Conservation (phyloP, 2,329 filamentous ascomycete genomes). For the Aspergillus persii region DNA sequence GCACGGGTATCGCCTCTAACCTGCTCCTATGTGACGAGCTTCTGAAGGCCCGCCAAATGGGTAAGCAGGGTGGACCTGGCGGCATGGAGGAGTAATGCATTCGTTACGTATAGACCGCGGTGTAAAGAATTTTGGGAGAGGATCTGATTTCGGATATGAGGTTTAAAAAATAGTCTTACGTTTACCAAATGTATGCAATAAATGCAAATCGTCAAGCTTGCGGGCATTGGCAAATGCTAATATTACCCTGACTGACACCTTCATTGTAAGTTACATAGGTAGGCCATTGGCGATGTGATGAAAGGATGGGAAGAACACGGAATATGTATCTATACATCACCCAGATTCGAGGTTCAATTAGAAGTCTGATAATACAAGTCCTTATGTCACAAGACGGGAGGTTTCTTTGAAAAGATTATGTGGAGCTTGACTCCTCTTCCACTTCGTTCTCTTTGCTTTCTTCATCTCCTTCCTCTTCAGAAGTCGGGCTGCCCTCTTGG, state of each 20-base stretch:
- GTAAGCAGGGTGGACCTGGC: slow-evolving; percentile 41
- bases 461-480: slow-evolving; percentile 16
- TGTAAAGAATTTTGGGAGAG: slow-evolving; percentile 26
- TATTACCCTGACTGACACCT: neutral
- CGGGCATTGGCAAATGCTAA: slow-evolving; percentile 7
- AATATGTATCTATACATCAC: neutral
- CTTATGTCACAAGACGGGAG: neutral
- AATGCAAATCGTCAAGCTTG: slow-evolving; percentile 12
- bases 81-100: slow-evolving; percentile 42
- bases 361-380: neutral
- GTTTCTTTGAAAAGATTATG: neutral
- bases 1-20: slow-evolving; percentile 92
- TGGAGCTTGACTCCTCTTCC: slow-evolving; percentile 9
- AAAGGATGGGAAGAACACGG: neutral
- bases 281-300: too few relatives aligned
- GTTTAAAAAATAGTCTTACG: slow-evolving; percentile 16
- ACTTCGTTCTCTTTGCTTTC: slow-evolving; percentile 13
- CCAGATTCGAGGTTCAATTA: neutral
- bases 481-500: slow-evolving; percentile 28
- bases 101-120: slow-evolving; percentile 22
- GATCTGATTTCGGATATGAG: slow-evolving; percentile 12
- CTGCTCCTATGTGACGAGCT: slow-evolving; percentile 93
- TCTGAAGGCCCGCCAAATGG: slow-evolving; percentile 97
- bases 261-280: neutral
- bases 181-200: slow-evolving; percentile 19